These are phyloP conservation scores for Lodderomyces margitis DNA, from an alignment of 1,139 yeast species.

Conservation along the genomic window DNA sequence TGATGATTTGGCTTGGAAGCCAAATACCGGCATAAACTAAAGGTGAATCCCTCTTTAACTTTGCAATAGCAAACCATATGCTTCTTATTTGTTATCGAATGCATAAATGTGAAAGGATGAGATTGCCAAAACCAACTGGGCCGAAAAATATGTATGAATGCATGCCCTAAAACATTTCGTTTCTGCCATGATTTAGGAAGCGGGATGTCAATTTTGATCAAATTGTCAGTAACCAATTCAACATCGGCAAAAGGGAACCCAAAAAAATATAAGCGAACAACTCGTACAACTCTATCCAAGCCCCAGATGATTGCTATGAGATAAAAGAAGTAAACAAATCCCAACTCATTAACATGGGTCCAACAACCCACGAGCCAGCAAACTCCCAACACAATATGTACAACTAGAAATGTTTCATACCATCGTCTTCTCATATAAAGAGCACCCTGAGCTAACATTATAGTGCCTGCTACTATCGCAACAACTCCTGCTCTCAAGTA, in stretches of 20 bases:
- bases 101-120: slow-evolving; percentile 32
- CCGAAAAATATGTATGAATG: slow-evolving; percentile 45
- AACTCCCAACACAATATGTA: slow-evolving; percentile 43
- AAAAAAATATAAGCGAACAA: slow-evolving; percentile 32
- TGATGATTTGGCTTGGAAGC: slow-evolving; percentile 26
- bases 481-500: slow-evolving; percentile 26
- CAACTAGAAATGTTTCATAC: slow-evolving; percentile 43
- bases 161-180: slow-evolving; percentile 50
- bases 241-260: slow-evolving; percentile 42
- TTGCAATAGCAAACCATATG: slow-evolving; percentile 30
- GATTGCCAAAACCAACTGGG: slow-evolving; percentile 43
- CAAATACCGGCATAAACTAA: slow-evolving; percentile 30
- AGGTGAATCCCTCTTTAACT: slow-evolving; percentile 41
- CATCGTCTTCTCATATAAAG: slow-evolving; percentile 38
- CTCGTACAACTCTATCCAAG: slow-evolving; percentile 40
- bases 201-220: slow-evolving; percentile 40
- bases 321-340: slow-evolving; percentile 39
- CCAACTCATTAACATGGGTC: slow-evolving; percentile 40
- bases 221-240: slow-evolving; percentile 34
- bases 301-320: slow-evolving; percentile 44
- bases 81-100: slow-evolving; percentile 19
- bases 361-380: slow-evolving; percentile 43
- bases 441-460: slow-evolving; percentile 39
- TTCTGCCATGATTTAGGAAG: slow-evolving; percentile 39
- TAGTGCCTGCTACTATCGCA: slow-evolving; percentile 32